Evolutionary conservation across 2,329 filamentous ascomycete genomes (phyloP).

Genomic region (Onygenales sp.): DNA sequence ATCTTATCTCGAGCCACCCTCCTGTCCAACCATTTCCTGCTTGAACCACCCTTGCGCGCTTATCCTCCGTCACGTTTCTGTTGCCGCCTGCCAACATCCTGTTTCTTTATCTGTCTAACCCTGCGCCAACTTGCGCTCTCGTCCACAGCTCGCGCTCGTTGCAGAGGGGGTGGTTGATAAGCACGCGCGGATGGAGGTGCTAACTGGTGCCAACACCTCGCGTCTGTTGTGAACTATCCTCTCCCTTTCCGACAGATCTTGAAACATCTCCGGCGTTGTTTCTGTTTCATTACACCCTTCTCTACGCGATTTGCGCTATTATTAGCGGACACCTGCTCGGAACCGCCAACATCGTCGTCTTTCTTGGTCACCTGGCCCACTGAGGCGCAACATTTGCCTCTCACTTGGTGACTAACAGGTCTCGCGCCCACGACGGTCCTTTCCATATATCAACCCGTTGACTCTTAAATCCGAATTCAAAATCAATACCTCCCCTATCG

Average conservation of each 20-base stretch:
- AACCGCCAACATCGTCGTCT: not conserved
- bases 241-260: not conserved
- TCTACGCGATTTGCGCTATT: not conserved
- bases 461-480: not conserved
- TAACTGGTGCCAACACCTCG: slow-evolving; percentile 10
- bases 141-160: not conserved
- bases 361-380: not conserved
- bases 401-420: not conserved
- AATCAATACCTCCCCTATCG: not conserved
- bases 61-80: not conserved
- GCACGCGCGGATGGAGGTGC: slow-evolving; percentile 9
- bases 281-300: not conserved
- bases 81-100: not conserved
- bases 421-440: not conserved
- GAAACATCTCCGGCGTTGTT: not conserved
- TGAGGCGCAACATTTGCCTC: not conserved
- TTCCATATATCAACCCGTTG: slow-evolving; percentile 1
- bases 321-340: not conserved
- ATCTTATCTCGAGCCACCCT: too few relatives aligned
- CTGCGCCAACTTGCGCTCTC: not conserved
- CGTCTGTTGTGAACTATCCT: slow-evolving; percentile 1
- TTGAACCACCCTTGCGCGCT: not conserved
- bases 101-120: not conserved
- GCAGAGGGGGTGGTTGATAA: not conserved
- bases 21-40: not conserved